phyloP scores from a whole-genome alignment of 495 filamentous ascomycete species.

The Podospora pseudocomata region DNA sequence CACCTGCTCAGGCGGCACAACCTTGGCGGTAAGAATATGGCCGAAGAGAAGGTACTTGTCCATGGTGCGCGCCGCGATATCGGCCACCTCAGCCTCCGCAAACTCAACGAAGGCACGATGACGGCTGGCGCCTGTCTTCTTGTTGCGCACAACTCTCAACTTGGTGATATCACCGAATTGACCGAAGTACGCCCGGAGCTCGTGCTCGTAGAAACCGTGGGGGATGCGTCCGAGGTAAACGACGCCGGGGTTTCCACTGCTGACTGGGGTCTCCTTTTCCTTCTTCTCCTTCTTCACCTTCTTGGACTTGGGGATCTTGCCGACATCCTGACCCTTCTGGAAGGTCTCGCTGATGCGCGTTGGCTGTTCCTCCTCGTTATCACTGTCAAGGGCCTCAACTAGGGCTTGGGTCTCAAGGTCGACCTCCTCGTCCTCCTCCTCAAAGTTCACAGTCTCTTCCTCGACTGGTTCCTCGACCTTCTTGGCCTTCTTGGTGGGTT shows the following conservation, averaged over 20 bases:
- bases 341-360: constrained; percentile 46
- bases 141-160: constrained; percentile 86
- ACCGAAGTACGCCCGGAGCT: constrained; percentile 91
- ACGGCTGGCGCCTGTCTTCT: constrained; percentile 78
- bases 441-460: constrained; percentile 28
- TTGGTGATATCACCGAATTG: constrained; percentile 85
- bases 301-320: constrained; percentile 57
- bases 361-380: constrained; percentile 52
- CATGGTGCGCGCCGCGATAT: constrained; percentile 91
- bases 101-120: constrained; percentile 97
- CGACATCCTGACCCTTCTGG: constrained; percentile 56
- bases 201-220: constrained; percentile 92
- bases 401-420: constrained; percentile 52
- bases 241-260: constrained; percentile 62
- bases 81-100: constrained; percentile 67
- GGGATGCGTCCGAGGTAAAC: constrained; percentile 89
- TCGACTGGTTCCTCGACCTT: constrained; percentile 19
- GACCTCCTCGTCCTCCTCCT: constrained; percentile 40
- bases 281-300: constrained; percentile 37
- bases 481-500: constrained; percentile 29
- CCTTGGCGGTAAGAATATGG: constrained; percentile 82
- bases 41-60: constrained; percentile 95
- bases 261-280: constrained; percentile 10
- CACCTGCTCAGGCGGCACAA: constrained; percentile 69
- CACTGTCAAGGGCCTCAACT: constrained; percentile 77